These are phyloP conservation scores for Dillenia turbinata DNA, from an alignment of 164 flowering plant genomes.

Conservation along the genomic window DNA sequence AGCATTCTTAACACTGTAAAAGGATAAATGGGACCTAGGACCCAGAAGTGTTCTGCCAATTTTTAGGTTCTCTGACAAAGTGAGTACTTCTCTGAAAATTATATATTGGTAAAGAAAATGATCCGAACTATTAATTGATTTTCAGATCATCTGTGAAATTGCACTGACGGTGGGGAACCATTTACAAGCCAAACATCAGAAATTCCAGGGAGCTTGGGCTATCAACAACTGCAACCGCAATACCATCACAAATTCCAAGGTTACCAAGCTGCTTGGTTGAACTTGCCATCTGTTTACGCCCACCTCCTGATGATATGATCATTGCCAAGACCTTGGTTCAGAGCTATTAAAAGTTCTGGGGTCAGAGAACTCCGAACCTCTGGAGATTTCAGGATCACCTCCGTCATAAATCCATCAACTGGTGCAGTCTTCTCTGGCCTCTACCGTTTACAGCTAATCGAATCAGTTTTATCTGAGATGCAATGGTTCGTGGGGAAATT, in stretches of 20 bases:
- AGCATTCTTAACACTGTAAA: no score
- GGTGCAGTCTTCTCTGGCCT: constrained; percentile 30
- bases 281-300: constrained; percentile 40
- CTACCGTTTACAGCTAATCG: constrained; percentile 49
- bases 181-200: constrained; percentile 39
- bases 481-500: constrained; percentile 57
- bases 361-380: constrained; percentile 29
- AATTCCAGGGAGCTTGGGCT: constrained; percentile 57
- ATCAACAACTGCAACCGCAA: constrained; percentile 42
- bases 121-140: constrained; percentile 3
- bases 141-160: constrained; percentile 61
- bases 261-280: constrained; percentile 44
- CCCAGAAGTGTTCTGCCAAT: no score
- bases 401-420: constrained; percentile 58
- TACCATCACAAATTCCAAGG: constrained; percentile 30
- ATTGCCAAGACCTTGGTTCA: constrained; percentile 47
- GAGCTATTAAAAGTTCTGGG: constrained; percentile 55
- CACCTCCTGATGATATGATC: constrained; percentile 51
- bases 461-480: constrained; percentile 43
- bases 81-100: neutral
- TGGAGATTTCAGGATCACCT: constrained; percentile 42
- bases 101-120: neutral
- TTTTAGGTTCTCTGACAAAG: no score
- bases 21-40: no score
- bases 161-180: constrained; percentile 41